Evolutionary conservation across 2,329 filamentous ascomycete species (phyloP).

Genomic region (Claviceps fusiformis): DNA sequence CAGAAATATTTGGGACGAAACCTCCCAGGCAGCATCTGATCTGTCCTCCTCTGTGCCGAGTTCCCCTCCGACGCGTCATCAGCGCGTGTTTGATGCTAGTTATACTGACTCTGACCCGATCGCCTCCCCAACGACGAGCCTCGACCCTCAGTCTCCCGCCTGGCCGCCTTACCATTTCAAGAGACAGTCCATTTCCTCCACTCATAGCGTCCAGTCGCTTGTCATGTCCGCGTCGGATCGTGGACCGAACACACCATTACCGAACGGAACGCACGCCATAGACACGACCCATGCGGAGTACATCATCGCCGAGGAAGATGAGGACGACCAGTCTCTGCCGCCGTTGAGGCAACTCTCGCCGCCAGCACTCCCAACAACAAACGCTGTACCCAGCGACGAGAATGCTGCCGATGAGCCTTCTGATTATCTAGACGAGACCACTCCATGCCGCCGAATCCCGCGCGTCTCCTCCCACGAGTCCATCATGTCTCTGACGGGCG

Average conservation of each 20-base stretch:
- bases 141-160: constrained; percentile 51
- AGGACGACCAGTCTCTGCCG: constrained; percentile 15
- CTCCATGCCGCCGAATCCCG: constrained; percentile 37
- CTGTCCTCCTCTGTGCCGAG: constrained; percentile 64
- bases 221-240: constrained; percentile 20
- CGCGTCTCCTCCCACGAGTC: constrained; percentile 73
- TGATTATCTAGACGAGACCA: constrained; percentile 21
- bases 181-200: constrained; percentile 41
- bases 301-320: constrained; percentile 26
- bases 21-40: constrained; percentile 42
- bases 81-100: constrained; percentile 66
- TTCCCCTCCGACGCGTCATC: constrained; percentile 64
- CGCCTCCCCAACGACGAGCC: constrained; percentile 67
- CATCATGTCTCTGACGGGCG: constrained; percentile 72
- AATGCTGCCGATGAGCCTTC: constrained; percentile 17
- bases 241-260: constrained; percentile 12
- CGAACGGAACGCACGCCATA: constrained; percentile 7
- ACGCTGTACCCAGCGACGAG: constrained; percentile 20
- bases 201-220: constrained; percentile 31
- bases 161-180: constrained; percentile 41
- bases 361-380: constrained; percentile 14
- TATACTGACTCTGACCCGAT: constrained; percentile 48
- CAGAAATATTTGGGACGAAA: constrained; percentile 39
- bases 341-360: constrained; percentile 12
- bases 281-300: constrained; percentile 14